Conservation (phyloP, 257 asterid species). For the Nemophila menziesii region DNA sequence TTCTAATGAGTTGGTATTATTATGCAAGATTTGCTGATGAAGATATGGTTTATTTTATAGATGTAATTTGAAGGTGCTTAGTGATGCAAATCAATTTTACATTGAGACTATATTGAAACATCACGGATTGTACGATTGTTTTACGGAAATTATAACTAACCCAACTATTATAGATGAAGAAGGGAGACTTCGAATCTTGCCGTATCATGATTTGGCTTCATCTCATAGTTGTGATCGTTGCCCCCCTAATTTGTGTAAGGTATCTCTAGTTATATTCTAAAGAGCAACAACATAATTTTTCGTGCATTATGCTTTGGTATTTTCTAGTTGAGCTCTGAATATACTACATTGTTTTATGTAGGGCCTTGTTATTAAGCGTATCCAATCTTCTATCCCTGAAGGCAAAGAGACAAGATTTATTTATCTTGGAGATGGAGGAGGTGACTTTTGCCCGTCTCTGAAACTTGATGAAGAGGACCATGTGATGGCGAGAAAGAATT, state of each 20-base stretch:
- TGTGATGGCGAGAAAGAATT: conserved; percentile 56
- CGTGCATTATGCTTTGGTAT: not conserved
- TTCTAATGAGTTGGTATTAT: too few species aligned
- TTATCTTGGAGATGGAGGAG: conserved; percentile 67
- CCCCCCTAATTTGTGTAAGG: conserved; percentile 89
- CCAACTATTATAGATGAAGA: conserved; percentile 39
- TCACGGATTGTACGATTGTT: conserved; percentile 41
- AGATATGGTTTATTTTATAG: conserved; percentile 22
- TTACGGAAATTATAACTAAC: conserved; percentile 65
- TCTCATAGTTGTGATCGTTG: conserved; percentile 55
- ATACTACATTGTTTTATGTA: conserved; percentile 8
- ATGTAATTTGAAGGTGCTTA: conserved; percentile 74
- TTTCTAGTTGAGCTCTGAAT: not conserved
- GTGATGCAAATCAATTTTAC: conserved; percentile 67
- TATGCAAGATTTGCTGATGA: not conserved
- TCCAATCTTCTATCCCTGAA: conserved; percentile 29
- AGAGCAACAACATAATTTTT: not conserved
- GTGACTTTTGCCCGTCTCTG: conserved; percentile 72
- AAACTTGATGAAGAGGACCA: conserved; percentile 48
- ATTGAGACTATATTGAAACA: conserved; percentile 61
- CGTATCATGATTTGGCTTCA: conserved; percentile 30
- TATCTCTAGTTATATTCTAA: conserved; percentile 5
- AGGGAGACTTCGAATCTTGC: conserved; percentile 56
- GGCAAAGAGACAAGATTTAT: conserved; percentile 25
- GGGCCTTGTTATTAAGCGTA: conserved; percentile 46